A percentile compares a stretch with the other conserved stretches of the same genome.
Evolutionary conservation across 345 rosid genomes (phyloP).

Genomic region (Pugionium dolabratum): DNA sequence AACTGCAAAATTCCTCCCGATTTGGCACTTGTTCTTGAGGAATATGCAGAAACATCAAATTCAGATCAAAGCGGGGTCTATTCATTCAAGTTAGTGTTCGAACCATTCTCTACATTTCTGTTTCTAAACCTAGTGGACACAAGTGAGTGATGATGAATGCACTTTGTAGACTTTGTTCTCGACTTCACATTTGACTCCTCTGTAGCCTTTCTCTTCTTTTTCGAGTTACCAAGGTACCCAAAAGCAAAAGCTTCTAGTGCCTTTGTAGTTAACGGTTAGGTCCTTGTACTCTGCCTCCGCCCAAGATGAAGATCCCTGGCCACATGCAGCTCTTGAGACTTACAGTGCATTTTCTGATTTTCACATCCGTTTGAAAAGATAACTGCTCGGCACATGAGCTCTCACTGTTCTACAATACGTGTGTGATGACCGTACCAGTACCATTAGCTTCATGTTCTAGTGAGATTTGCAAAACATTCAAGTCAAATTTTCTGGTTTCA

Average conservation of each 20-base stretch:
- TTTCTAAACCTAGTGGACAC: conserved; percentile 38
- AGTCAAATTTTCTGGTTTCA: conserved; percentile 47
- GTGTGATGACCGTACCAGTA: conserved; percentile 28
- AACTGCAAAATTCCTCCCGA: conserved; percentile 24
- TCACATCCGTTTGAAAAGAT: conserved; percentile 38
- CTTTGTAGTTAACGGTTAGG: conserved; percentile 54
- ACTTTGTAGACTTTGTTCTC: conserved; percentile 43
- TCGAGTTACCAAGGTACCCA: conserved; percentile 50
- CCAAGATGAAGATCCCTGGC: conserved; percentile 31
- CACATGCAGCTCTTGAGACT: conserved; percentile 26
- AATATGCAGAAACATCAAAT: conserved; percentile 16
- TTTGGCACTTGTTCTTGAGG: conserved; percentile 11
- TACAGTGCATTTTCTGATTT: conserved; percentile 8
- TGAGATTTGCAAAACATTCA: conserved; percentile 54
- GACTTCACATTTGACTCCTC: conserved; percentile 41
- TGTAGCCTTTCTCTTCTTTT: conserved; percentile 48
- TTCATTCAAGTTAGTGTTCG: conserved; percentile 34
- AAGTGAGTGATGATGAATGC: conserved; percentile 37
- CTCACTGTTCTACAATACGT: conserved; percentile 39
- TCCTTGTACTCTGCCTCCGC: conserved; percentile 59
- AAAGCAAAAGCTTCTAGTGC: conserved; percentile 66
- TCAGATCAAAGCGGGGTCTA: conserved; percentile 11
- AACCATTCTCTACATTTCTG: conserved; percentile 33
- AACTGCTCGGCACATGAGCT: conserved; percentile 39
- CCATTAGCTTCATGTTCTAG: conserved; percentile 41